A percentile compares a stretch with the other conserved stretches of the same genome.
Evolutionary conservation across 1,139 yeast species (phyloP).

Genomic region (Saccharomycopsis crataegensis): DNA sequence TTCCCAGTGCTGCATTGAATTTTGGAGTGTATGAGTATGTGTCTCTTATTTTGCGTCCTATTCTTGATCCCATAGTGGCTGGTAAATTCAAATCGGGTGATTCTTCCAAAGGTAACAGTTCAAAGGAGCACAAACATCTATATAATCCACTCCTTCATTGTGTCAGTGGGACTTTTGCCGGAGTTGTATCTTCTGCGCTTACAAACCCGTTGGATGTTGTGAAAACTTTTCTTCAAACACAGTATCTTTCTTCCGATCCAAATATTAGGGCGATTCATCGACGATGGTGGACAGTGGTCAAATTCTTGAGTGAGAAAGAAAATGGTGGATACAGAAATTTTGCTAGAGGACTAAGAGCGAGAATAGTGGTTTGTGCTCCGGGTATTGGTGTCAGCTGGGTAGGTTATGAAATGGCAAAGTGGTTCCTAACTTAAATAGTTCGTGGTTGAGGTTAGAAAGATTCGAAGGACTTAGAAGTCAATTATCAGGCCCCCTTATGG

Average conservation of each 20-base stretch:
- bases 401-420: slow-evolving; percentile 93
- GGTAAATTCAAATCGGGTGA: too few relatives aligned
- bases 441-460: not conserved
- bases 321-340: slow-evolving; percentile 18
- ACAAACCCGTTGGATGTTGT: slow-evolving; percentile 95
- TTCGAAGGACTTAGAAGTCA: not conserved
- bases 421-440: slow-evolving; percentile 5
- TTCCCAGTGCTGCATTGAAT: slow-evolving; percentile 93
- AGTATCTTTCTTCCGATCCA: slow-evolving; percentile 13
- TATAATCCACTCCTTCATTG: slow-evolving; percentile 93
- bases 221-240: slow-evolving; percentile 73
- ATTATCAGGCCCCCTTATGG: not conserved
- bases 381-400: slow-evolving; percentile 98
- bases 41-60: slow-evolving; percentile 58
- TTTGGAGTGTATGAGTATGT: slow-evolving; percentile 89
- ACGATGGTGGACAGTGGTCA: slow-evolving; percentile 6
- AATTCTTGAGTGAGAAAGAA: slow-evolving; percentile 8
- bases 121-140: slow-evolving; percentile 31
- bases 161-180: slow-evolving; percentile 90
- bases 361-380: slow-evolving; percentile 90
- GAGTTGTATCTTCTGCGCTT: slow-evolving; percentile 93
- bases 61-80: too few relatives aligned
- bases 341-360: slow-evolving; percentile 70
- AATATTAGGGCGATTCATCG: slow-evolving; percentile 4
- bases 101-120: too few relatives aligned